These are phyloP conservation scores for Silybum marianum DNA, from an alignment of 129 eudicot genomes.

Conservation along the genomic window DNA sequence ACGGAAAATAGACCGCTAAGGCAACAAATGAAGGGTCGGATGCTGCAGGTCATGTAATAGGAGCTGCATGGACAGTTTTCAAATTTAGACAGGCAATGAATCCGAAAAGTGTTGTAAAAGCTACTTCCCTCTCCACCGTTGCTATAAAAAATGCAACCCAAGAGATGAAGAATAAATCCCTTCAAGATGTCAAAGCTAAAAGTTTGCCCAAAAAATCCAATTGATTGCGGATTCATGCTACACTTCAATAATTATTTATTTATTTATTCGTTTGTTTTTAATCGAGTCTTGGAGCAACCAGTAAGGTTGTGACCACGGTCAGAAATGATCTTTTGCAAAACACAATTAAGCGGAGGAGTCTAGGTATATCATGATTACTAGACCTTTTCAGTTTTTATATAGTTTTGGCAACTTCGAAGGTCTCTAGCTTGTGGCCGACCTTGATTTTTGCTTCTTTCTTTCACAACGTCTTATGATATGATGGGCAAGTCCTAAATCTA, in stretches of 20 bases:
- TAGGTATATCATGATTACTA: neutral
- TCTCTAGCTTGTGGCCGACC: neutral
- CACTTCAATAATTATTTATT: neutral
- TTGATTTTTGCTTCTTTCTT: neutral
- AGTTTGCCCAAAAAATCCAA: constrained; percentile 33
- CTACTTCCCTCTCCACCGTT: constrained; percentile 52
- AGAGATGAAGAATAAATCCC: constrained; percentile 49
- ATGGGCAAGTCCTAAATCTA: constrained; percentile 11
- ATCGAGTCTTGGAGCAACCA: constrained; percentile 12
- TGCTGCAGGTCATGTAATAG: constrained; percentile 94
- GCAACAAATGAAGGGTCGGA: constrained; percentile 86
- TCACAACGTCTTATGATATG: neutral
- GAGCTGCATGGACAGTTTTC: constrained; percentile 95
- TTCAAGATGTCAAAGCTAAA: constrained; percentile 29
- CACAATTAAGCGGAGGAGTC: neutral
- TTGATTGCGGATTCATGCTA: constrained; percentile 18
- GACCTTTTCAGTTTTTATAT: neutral
- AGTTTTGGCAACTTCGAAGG: neutral
- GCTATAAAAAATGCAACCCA: constrained; percentile 56
- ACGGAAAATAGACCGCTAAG: constrained; percentile 91
- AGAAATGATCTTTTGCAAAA: neutral
- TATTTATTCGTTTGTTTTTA: neutral
- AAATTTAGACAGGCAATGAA: constrained; percentile 81
- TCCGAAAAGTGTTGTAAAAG: constrained; percentile 70
- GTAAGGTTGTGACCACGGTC: constrained; percentile 12